A percentile compares a stretch with the other conserved stretches of the same genome.
Evolutionary conservation across 108 stramenopile genomes (phyloP).

Genomic region (Nitzschia inconspicua): DNA sequence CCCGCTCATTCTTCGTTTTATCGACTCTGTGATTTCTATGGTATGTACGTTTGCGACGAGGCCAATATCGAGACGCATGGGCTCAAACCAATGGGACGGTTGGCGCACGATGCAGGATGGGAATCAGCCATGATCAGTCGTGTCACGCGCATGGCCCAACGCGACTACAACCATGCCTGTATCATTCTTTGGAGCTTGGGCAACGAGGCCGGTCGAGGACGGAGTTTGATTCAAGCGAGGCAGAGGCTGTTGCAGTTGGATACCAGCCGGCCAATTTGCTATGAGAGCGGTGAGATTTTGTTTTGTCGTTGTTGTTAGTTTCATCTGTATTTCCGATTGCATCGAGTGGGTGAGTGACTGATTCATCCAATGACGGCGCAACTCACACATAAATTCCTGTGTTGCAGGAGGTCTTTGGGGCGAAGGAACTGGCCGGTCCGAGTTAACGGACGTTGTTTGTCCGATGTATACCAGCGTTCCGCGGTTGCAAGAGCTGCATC

Average conservation of each 20-base stretch:
- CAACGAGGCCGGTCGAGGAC: conserved; percentile 90
- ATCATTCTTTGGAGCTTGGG: conserved; percentile 92
- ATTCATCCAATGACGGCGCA: too few species aligned
- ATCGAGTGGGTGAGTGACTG: too few species aligned
- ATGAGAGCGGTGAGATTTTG: conserved; percentile 56
- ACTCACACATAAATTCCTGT: too few species aligned
- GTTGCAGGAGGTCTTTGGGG: conserved; percentile 43
- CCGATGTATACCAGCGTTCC: conserved; percentile 91
- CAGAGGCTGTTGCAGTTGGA: conserved; percentile 61
- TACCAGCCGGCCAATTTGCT: conserved; percentile 68
- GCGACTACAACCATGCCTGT: conserved; percentile 89
- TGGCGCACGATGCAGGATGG: conserved; percentile 78
- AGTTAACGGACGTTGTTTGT: conserved; percentile 91
- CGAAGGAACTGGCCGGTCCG: conserved; percentile 56
- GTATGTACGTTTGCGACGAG: conserved; percentile 95
- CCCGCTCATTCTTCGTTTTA: conserved; percentile 90
- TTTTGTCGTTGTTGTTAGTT: too few species aligned
- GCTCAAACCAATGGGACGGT: conserved; percentile 69
- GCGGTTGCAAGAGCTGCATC: conserved; percentile 48
- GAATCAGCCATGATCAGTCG: conserved; percentile 67
- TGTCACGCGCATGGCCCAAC: conserved; percentile 76
- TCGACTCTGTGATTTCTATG: conserved; percentile 86
- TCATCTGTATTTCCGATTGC: conserved; percentile 32
- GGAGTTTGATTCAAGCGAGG: conserved; percentile 52
- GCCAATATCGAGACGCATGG: conserved; percentile 98